Evolutionary conservation across 2,329 filamentous ascomycete genomes (phyloP), one percentile per base, ranked within the genome.

Genomic region (Fusarium bulbicola): DNA sequence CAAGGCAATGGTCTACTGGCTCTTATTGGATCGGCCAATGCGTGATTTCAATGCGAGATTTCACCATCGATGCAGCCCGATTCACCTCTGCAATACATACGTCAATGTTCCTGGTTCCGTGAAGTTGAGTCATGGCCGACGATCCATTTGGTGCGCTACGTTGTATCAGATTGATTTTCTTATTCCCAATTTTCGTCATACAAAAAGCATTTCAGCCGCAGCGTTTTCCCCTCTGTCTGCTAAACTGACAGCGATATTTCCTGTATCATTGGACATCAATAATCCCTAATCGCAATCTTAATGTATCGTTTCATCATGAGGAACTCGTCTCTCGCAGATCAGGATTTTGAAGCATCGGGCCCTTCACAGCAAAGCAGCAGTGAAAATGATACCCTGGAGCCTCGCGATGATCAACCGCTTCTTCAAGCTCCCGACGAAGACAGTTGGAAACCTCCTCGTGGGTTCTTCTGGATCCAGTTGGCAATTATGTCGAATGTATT

Each of bases 401-500:
- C 59, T 40, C 56, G 62, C 26, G 76, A 78, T 42, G 74, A 73
- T 45, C 70, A 77, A n/a, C 74, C 75, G 28, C 60, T 76, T 18
- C 74, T 76, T 42, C 68, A 45, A 15, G 49, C 74, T 40, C 75
- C 75, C 5, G 50, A 76, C 26, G 73, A 76, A 32, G 66, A 65
- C 28, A 63, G 62, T 2, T 89, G 87, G 87, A 83, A 78, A n/a
- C 82, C 86, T 2, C 86, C 86, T 1, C 75, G 77, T 6, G 86
- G 86, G n/a, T 90, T 91, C 70, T 20, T 85, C 42, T 88, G 86
- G 86, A 89, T 91, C 56, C 84, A 91, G 80, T 78, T 88, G 13
- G 88, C 89, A 36, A 90, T 92, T 74, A 90, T 91, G 83, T 85
- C 86, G 47, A 92, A 91, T 68, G 89, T 92, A 12, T 92, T 92